Evolutionary conservation across 768 basidiomycete species (phyloP).

Genomic region (Phlegmacium glaucopus): DNA sequence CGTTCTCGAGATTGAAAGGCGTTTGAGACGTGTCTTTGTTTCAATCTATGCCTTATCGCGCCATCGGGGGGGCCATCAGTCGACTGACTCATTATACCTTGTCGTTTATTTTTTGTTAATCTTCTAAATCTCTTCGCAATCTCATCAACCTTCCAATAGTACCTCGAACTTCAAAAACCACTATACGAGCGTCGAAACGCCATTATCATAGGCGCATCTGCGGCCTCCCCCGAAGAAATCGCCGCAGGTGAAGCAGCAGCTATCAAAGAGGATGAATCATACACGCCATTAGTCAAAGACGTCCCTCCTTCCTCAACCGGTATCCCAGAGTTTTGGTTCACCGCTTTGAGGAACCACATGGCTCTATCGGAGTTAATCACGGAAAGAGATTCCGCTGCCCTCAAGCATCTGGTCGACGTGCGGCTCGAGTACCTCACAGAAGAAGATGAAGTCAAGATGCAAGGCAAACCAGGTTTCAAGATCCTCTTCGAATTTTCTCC

Average conservation of each 20-base stretch:
- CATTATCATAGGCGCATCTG: constrained; percentile 82
- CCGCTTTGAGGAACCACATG: constrained; percentile 88
- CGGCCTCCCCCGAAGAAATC: constrained; percentile 79
- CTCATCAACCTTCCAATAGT: constrained; percentile 36
- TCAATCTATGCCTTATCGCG: no score
- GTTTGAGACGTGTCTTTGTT: no score
- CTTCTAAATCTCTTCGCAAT: not conserved
- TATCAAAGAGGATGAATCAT: constrained; percentile 71
- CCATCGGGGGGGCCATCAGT: no score
- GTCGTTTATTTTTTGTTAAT: not conserved
- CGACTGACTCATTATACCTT: no score
- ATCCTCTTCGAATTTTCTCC: constrained; percentile 75
- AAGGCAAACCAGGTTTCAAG: constrained; percentile 88
- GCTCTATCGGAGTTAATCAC: constrained; percentile 87
- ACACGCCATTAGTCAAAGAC: constrained; percentile 58
- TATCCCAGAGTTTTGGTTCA: constrained; percentile 98
- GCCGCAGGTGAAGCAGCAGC: constrained; percentile 72
- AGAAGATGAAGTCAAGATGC: constrained; percentile 39
- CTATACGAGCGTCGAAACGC: constrained; percentile 82
- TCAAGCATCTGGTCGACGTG: constrained; percentile 81
- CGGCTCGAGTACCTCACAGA: constrained; percentile 70
- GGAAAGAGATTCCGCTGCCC: constrained; percentile 84
- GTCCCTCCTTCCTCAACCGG: constrained; percentile 39
- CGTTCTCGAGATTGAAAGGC: not conserved
- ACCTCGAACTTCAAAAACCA: constrained; percentile 74